Evolutionary conservation across 2,329 filamentous ascomycete genomes (phyloP).

Genomic region (Clonostachys rosea): DNA sequence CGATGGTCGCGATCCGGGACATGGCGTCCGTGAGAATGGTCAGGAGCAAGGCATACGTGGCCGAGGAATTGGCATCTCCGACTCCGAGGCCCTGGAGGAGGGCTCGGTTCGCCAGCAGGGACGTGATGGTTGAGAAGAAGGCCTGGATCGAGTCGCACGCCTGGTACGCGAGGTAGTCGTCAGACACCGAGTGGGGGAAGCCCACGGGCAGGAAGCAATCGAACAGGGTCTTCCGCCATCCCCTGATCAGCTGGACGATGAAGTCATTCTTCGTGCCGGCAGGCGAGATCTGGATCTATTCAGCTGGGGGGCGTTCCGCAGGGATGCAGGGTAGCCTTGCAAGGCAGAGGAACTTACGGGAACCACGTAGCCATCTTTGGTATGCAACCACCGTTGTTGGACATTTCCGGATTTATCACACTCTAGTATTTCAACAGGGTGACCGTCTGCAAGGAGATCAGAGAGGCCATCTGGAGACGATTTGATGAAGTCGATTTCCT

Average conservation of each 20-base stretch:
- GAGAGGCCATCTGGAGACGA: constrained; percentile 8
- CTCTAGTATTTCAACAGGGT: constrained; percentile 24
- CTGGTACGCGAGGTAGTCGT: constrained; percentile 75
- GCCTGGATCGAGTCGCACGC: constrained; percentile 74
- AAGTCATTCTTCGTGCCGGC: constrained; percentile 11
- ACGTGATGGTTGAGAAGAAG: constrained; percentile 77
- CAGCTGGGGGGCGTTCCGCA: no score
- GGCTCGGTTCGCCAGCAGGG: constrained; percentile 74
- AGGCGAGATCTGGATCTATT: not conserved
- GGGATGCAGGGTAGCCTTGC: no score
- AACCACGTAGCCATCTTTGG: constrained; percentile 11
- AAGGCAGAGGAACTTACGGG: constrained; percentile 10
- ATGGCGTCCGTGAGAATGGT: constrained; percentile 79
- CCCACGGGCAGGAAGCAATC: constrained; percentile 82
- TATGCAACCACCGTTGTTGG: constrained; percentile 25
- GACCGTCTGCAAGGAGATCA: constrained; percentile 12
- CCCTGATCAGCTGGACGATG: constrained; percentile 18
- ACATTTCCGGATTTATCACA: constrained; percentile 29
- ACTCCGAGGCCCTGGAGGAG: constrained; percentile 79
- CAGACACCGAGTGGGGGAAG: constrained; percentile 82
- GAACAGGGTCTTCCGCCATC: constrained; percentile 36
- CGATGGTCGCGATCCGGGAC: constrained; percentile 77
- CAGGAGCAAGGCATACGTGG: constrained; percentile 76
- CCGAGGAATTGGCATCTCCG: constrained; percentile 72
- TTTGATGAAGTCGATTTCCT: no score